These are phyloP conservation scores for Simplicillium sp. DNA, from an alignment of 2,329 filamentous ascomycete genomes.

Conservation along the genomic window DNA sequence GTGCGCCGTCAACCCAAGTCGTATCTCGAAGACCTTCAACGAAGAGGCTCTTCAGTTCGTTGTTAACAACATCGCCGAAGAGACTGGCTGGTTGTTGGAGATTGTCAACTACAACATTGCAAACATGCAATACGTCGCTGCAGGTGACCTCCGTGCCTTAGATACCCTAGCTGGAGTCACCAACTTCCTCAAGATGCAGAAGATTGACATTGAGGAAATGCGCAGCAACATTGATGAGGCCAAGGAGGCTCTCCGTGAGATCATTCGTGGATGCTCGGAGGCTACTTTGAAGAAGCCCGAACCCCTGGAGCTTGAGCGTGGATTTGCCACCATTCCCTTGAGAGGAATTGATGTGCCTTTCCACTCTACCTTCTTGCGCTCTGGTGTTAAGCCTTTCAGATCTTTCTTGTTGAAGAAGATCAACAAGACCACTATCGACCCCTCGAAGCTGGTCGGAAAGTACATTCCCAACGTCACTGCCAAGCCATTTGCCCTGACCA, in stretches of 20 bases:
- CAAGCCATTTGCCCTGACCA: conserved; percentile 86
- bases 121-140: conserved; percentile 68
- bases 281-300: conserved; percentile 81
- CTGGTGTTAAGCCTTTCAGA: conserved; percentile 97
- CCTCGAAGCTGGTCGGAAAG: conserved; percentile 91
- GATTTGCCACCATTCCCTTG: conserved; percentile 93
- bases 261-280: conserved; percentile 81
- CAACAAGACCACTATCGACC: conserved; percentile 97
- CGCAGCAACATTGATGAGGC: conserved; percentile 87
- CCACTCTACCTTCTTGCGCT: conserved; percentile 96
- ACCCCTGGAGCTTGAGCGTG: conserved; percentile 83
- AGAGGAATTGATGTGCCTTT: conserved; percentile 97
- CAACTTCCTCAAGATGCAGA: conserved; percentile 94
- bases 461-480: conserved; percentile 99
- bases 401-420: conserved; percentile 99
- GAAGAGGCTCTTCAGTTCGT: conserved; percentile 96
- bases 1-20: conserved; percentile 97
- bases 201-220: conserved; percentile 92
- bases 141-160: conserved; percentile 60
- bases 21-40: conserved; percentile 98
- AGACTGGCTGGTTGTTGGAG: conserved; percentile 90
- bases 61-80: conserved; percentile 87
- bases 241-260: conserved; percentile 79
- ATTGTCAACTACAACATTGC: conserved; percentile 95
- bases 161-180: conserved; percentile 69